A percentile compares a stretch with the other conserved stretches of the same genome.
Evolutionary conservation across 805 yeast genomes (phyloP).

Genomic region (Hanseniaspora hatyaiensis): DNA sequence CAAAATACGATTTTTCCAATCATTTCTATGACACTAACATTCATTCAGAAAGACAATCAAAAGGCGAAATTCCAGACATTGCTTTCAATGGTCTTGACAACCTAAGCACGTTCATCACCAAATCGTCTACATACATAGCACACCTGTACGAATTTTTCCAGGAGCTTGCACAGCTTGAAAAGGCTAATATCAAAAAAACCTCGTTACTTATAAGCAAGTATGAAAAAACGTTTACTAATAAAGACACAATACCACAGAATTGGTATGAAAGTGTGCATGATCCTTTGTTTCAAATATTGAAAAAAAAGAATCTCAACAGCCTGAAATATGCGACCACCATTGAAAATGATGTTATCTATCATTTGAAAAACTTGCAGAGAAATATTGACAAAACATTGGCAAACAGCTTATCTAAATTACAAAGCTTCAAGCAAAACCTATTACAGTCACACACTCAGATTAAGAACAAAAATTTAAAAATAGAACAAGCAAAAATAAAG

Average conservation of each 20-base stretch:
- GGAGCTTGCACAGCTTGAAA: constrained; percentile 20
- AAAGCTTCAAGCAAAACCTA: constrained; percentile 25
- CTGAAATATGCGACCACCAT: constrained; percentile 11
- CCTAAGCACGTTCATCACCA: constrained; percentile 1
- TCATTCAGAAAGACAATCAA: too few species aligned
- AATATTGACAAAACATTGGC: constrained; percentile 21
- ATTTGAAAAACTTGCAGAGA: constrained; percentile 18
- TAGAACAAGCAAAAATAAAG: constrained; percentile 23
- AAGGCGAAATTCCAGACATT: not conserved
- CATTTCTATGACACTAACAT: too few species aligned
- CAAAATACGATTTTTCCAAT: too few species aligned
- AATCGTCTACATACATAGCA: constrained; percentile 7
- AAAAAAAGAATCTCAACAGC: constrained; percentile 4
- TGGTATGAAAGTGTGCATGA: constrained; percentile 18
- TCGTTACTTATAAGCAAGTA: constrained; percentile 27
- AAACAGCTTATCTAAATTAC: constrained; percentile 26
- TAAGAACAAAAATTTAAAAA: constrained; percentile 23
- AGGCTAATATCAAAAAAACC: constrained; percentile 27
- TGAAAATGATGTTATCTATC: constrained; percentile 23
- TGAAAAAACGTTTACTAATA: constrained; percentile 19
- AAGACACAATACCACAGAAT: constrained; percentile 26
- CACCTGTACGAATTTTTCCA: constrained; percentile 6
- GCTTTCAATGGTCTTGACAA: constrained; percentile 5
- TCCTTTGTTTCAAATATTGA: constrained; percentile 18
- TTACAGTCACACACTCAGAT: constrained; percentile 25